These are phyloP conservation scores for Blastocladiella emersonii DNA, from an alignment of 371 early-diverging fungal genomes.

Conservation along the genomic window DNA sequence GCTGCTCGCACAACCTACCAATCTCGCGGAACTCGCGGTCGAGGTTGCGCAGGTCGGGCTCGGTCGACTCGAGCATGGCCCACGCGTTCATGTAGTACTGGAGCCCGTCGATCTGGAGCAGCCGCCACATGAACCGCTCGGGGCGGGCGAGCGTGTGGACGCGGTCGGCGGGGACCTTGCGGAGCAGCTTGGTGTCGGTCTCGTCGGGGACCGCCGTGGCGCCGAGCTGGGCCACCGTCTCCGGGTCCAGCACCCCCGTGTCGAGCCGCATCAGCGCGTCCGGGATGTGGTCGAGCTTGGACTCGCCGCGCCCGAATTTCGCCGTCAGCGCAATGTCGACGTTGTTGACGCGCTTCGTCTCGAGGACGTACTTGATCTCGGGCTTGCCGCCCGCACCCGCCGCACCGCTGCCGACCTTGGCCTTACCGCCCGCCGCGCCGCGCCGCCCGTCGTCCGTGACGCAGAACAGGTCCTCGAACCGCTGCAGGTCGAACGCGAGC, in stretches of 20 bases:
- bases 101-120: constrained; percentile 16
- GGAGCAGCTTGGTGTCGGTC: constrained; percentile 17
- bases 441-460: constrained; percentile 5
- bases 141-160: constrained; percentile 25
- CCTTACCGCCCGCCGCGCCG: background rate
- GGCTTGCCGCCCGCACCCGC: background rate
- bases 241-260: background rate
- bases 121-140: constrained; percentile 25
- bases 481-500: constrained; percentile 19
- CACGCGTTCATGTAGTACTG: background rate
- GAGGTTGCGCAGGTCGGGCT: background rate
- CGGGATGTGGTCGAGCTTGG: constrained; percentile 3
- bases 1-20: constrained; percentile 11
- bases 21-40: constrained; percentile 6
- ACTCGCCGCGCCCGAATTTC: background rate
- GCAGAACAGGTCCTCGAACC: constrained; percentile 25
- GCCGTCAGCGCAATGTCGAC: constrained; percentile 24
- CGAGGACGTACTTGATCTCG: constrained; percentile 15
- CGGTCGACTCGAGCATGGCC: background rate
- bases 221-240: background rate
- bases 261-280: constrained; percentile 16
- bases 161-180: background rate
- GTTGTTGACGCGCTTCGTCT: constrained; percentile 33
- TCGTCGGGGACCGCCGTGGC: constrained; percentile 19
- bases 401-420: background rate